Conservation (phyloP, 2,329 filamentous ascomycete genomes). For the Fusarium compactum region DNA sequence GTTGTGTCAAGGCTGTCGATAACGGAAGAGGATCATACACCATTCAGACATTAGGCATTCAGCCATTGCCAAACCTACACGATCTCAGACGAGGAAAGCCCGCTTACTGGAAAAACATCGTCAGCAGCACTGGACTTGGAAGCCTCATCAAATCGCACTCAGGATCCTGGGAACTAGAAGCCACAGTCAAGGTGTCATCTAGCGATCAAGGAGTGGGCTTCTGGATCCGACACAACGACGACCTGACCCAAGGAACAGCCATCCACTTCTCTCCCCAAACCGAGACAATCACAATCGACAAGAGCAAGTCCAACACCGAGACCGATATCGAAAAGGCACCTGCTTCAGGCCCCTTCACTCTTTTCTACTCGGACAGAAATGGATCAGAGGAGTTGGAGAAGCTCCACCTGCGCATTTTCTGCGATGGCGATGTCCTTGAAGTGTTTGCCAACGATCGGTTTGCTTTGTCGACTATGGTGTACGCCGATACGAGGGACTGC, state of each 20-base stretch:
- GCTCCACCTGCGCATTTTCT: conserved; percentile 42
- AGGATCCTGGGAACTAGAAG: conserved; percentile 45
- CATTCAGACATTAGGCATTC: conserved; percentile 58
- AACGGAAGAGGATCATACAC: conserved; percentile 46
- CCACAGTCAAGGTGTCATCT: conserved; percentile 34
- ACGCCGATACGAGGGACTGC: conserved; percentile 33
- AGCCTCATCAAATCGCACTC: conserved; percentile 11
- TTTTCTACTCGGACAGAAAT: conserved; percentile 51
- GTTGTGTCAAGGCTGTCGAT: conserved; percentile 52
- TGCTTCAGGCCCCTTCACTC: conserved; percentile 58
- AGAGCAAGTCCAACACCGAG: conserved; percentile 50
- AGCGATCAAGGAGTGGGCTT: conserved; percentile 33
- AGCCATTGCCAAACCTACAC: conserved; percentile 43
- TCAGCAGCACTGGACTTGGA: background rate
- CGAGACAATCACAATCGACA: conserved; percentile 57
- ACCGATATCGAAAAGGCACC: conserved; percentile 52
- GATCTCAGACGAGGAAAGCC: conserved; percentile 35
- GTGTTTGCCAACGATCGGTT: conserved; percentile 48
- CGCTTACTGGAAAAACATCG: conserved; percentile 22
- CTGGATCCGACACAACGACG: conserved; percentile 44
- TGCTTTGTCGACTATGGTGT: conserved; percentile 46
- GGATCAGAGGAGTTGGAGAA: conserved; percentile 37
- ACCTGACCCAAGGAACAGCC: conserved; percentile 50
- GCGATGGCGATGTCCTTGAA: conserved; percentile 45
- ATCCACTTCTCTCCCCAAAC: conserved; percentile 54